phyloP scores from a whole-genome alignment of 176 grass and related monocot genomes.

The Elymus sibiricus region DNA sequence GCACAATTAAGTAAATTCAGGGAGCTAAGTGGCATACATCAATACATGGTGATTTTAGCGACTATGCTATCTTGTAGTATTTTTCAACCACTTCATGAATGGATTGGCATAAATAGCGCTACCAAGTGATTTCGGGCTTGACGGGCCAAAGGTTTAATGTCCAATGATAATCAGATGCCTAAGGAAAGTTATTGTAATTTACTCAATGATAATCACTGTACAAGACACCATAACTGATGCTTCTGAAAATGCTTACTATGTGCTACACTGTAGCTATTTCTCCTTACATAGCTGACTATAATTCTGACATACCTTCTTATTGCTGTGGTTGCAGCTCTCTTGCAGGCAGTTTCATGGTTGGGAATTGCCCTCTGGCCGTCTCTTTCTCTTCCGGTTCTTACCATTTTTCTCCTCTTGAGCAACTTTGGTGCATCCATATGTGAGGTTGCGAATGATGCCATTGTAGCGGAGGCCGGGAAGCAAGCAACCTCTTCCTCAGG shows the following conservation, averaged over 20 bases:
- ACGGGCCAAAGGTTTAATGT: not conserved
- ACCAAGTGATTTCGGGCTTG: not conserved
- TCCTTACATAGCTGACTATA: not conserved
- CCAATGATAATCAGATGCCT: not conserved
- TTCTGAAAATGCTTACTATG: not conserved
- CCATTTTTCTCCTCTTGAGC: conserved; percentile 86
- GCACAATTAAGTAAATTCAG: not conserved
- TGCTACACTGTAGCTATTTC: not conserved
- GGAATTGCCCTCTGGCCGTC: conserved; percentile 65
- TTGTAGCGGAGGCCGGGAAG: conserved; percentile 84
- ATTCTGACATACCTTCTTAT: conserved; percentile 30
- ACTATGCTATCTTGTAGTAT: not conserved
- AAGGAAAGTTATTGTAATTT: not conserved
- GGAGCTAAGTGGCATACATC: not conserved
- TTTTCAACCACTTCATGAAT: not conserved
- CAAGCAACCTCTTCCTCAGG: conserved; percentile 35
- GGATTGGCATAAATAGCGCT: not conserved
- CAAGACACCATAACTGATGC: not conserved
- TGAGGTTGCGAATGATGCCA: conserved; percentile 98
- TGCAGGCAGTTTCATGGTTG: conserved; percentile 95
- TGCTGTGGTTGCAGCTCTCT: conserved; percentile 59
- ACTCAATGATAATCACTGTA: not conserved
- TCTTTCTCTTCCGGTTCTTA: conserved; percentile 62
- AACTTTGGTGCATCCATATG: conserved; percentile 94
- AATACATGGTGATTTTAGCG: not conserved